Conservation (phyloP, 176 grass and related monocot species). For the Carex littledalei region DNA sequence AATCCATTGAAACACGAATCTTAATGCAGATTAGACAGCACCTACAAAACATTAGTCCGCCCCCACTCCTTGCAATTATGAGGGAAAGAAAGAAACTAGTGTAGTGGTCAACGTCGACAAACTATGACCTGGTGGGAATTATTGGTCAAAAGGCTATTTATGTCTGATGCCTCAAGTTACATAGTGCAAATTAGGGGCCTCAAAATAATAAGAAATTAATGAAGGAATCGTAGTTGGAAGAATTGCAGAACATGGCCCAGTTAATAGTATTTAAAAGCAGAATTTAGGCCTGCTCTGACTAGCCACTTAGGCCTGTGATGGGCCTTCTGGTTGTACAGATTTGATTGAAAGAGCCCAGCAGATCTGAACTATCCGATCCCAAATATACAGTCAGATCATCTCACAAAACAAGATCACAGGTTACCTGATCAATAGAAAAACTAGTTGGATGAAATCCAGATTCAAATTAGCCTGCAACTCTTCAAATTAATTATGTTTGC, state of each 20-base stretch:
- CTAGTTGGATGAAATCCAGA: not conserved
- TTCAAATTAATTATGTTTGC: not conserved
- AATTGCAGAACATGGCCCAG: too few species aligned
- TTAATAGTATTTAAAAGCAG: not conserved
- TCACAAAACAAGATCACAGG: not conserved
- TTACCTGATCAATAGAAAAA: not conserved
- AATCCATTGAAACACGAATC: too few species aligned
- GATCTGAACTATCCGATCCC: not conserved
- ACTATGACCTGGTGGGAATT: not conserved
- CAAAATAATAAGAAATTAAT: not conserved
- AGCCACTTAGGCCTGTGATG: not conserved
- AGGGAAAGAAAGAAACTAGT: not conserved
- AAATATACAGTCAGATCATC: not conserved
- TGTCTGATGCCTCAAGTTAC: not conserved
- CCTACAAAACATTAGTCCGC: too few species aligned
- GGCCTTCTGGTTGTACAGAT: not conserved
- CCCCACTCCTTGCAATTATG: not conserved
- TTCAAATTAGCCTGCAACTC: not conserved
- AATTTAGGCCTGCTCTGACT: not conserved
- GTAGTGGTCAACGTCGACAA: not conserved
- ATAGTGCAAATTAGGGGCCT: not conserved
- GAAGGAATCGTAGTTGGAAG: not conserved
- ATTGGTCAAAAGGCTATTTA: conserved; percentile 1
- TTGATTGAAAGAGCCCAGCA: not conserved
- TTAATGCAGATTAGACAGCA: too few species aligned